These are phyloP conservation scores for Colletotrichum musicola DNA, from an alignment of 2,329 filamentous ascomycete genomes.

Conservation along the genomic window DNA sequence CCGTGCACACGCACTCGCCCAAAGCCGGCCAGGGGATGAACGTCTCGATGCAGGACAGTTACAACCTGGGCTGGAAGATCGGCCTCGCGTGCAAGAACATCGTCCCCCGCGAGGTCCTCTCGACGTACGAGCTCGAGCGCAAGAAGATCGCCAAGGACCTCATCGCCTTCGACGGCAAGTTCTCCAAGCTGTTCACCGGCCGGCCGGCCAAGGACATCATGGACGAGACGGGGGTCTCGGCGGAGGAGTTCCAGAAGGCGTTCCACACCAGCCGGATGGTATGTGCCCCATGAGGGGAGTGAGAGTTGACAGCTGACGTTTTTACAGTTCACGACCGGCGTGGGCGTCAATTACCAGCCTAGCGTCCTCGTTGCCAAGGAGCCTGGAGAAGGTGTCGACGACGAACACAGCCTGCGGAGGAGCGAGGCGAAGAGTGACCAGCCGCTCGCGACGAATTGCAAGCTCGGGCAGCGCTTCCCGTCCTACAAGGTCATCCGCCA, in stretches of 20 bases:
- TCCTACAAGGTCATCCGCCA: constrained; percentile 72
- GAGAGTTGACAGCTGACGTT: not conserved
- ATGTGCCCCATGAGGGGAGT: not conserved
- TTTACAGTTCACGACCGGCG: constrained; percentile 38
- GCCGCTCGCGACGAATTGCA: constrained; percentile 57
- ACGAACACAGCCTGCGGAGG: constrained; percentile 56
- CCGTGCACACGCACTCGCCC: constrained; percentile 67
- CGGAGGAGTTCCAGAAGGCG: constrained; percentile 72
- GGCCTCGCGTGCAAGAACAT: constrained; percentile 59
- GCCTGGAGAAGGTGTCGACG: constrained; percentile 47
- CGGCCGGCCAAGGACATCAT: constrained; percentile 69
- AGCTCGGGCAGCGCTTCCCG: constrained; percentile 70
- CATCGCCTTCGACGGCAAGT: constrained; percentile 73
- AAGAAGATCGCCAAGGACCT: constrained; percentile 66
- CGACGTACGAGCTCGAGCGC: constrained; percentile 66
- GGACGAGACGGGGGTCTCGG: constrained; percentile 71
- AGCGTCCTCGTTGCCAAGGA: constrained; percentile 69
- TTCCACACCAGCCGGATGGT: constrained; percentile 68
- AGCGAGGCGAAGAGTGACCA: constrained; percentile 50
- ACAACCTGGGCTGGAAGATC: constrained; percentile 71
- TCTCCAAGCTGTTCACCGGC: constrained; percentile 68
- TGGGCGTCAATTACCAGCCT: constrained; percentile 67
- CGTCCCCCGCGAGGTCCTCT: constrained; percentile 56
- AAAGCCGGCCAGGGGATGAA: constrained; percentile 82
- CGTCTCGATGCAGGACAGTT: constrained; percentile 75